These are phyloP conservation scores for Ziziphus jujuba DNA, from an alignment of 306 rosid species.

Conservation along the genomic window DNA sequence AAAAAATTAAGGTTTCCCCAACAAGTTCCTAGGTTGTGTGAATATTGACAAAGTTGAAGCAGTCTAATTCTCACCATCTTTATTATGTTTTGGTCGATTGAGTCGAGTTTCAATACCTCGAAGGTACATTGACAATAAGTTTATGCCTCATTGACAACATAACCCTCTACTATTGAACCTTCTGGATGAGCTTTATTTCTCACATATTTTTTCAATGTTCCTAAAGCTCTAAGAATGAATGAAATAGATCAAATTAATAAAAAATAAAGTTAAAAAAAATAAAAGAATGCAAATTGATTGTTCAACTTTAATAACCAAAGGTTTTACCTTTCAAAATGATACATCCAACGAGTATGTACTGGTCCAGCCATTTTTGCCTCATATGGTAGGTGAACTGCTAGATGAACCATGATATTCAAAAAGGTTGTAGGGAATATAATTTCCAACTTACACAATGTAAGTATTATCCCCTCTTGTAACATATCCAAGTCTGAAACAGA, in stretches of 20 bases:
- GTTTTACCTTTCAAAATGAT: background rate
- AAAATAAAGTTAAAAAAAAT: too few species aligned
- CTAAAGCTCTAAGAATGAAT: too few species aligned
- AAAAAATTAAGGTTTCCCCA: too few species aligned
- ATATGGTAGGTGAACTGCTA: background rate
- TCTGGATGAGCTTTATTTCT: too few species aligned
- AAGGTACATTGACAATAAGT: slow-evolving; percentile 1
- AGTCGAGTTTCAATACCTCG: background rate
- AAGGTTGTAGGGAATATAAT: background rate
- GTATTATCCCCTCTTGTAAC: too few species aligned
- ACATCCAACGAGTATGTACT: background rate
- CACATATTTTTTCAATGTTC: too few species aligned
- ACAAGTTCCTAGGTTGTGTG: too few species aligned
- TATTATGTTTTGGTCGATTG: background rate
- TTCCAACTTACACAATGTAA: slow-evolving; percentile 11
- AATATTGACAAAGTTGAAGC: too few species aligned
- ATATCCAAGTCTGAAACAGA: background rate
- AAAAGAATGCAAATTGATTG: too few species aligned
- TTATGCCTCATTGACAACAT: background rate
- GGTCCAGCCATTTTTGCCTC: slow-evolving; percentile 1
- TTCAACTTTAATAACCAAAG: background rate
- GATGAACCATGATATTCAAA: slow-evolving; percentile 14
- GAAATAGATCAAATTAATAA: too few species aligned
- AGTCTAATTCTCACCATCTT: background rate
- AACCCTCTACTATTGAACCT: too few species aligned